phyloP scores from a whole-genome alignment of 306 rosid species.

The Quercus engelmannii region DNA sequence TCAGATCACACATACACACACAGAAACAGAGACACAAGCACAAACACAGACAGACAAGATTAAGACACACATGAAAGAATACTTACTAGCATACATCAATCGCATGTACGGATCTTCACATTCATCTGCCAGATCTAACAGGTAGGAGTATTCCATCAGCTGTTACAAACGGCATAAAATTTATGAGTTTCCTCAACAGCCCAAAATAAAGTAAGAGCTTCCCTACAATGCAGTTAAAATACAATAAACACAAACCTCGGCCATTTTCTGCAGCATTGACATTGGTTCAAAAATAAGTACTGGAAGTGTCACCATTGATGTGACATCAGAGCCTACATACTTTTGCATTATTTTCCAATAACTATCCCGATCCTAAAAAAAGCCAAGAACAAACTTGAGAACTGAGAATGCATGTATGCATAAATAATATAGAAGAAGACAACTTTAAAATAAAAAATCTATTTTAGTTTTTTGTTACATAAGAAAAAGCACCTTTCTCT shows the following conservation, averaged over 20 bases:
- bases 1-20: not conserved
- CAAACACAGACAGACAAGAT: not conserved
- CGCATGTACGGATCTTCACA: slow-evolving; percentile 90
- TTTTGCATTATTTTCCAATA: slow-evolving; percentile 97
- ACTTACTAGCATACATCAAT: slow-evolving; percentile 82
- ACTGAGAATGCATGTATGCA: slow-evolving; percentile 6
- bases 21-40: not conserved
- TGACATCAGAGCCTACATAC: slow-evolving; percentile 84
- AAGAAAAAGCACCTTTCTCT: not conserved
- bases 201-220: slow-evolving; percentile 15
- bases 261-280: slow-evolving; percentile 93
- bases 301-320: slow-evolving; percentile 97
- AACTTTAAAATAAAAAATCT: not conserved
- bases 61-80: not conserved
- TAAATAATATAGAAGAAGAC: not conserved
- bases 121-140: slow-evolving; percentile 82
- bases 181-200: slow-evolving; percentile 11
- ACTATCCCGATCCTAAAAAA: slow-evolving; percentile 77
- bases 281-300: slow-evolving; percentile 95
- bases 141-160: slow-evolving; percentile 93
- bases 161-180: slow-evolving; percentile 29
- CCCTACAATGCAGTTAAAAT: not conserved
- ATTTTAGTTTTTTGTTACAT: not conserved
- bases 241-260: slow-evolving; percentile 64
- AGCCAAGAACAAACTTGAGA: slow-evolving; percentile 11